These are phyloP conservation scores for Alternaria sp. DNA, from an alignment of 2,329 filamentous ascomycete genomes.

Conservation along the genomic window DNA sequence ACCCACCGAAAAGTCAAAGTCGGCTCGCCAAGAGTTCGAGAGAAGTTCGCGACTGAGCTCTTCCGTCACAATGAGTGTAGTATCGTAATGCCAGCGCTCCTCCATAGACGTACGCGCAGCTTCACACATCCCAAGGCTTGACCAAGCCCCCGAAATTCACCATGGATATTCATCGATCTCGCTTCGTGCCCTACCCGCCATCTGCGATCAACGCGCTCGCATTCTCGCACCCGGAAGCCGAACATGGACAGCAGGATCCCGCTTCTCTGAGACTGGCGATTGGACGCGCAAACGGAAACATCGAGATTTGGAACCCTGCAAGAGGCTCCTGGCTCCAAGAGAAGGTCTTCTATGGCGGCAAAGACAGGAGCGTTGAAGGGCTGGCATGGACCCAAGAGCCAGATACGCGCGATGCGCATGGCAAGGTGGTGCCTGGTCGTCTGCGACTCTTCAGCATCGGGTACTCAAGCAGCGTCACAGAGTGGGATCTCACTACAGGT, in stretches of 20 bases:
- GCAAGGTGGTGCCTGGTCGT: constrained; percentile 69
- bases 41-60: constrained; percentile 14
- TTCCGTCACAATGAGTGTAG: constrained; percentile 10
- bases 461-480: constrained; percentile 88
- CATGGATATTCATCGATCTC: constrained; percentile 97
- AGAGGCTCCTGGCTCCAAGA: constrained; percentile 89
- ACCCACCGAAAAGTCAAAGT: constrained; percentile 26
- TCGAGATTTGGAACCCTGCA: constrained; percentile 95
- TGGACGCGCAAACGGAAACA: constrained; percentile 91
- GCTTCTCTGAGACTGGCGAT: constrained; percentile 79
- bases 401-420: constrained; percentile 68
- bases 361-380: constrained; percentile 86
- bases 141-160: neutral
- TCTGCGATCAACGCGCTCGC: constrained; percentile 93
- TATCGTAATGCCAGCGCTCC: constrained; percentile 24
- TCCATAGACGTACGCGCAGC: constrained; percentile 17
- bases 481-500: constrained; percentile 89
- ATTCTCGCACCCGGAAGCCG: constrained; percentile 74
- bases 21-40: constrained; percentile 24
- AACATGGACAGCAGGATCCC: constrained; percentile 51
- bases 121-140: neutral
- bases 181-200: constrained; percentile 91
- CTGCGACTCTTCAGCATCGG: constrained; percentile 95
- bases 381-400: constrained; percentile 90
- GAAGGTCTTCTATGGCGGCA: constrained; percentile 80